These are phyloP conservation scores for Phyllosticta paracitricarpa DNA, from an alignment of 2,329 filamentous ascomycete genomes.

Conservation along the genomic window DNA sequence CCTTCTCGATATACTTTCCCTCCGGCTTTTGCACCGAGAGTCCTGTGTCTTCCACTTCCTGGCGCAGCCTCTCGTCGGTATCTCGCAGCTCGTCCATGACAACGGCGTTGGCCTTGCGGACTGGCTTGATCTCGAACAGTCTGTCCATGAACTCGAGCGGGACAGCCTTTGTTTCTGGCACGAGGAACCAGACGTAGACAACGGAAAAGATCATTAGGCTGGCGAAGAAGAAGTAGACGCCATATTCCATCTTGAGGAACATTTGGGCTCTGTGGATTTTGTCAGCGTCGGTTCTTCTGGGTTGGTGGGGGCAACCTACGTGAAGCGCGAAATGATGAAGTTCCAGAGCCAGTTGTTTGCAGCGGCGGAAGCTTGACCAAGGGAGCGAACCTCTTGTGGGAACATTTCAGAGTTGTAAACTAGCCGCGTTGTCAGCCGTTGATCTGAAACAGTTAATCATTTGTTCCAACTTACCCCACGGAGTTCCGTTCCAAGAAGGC, in stretches of 20 bases:
- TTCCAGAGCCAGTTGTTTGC: slow-evolving; percentile 66
- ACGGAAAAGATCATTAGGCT: slow-evolving; percentile 36
- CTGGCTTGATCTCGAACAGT: slow-evolving; percentile 35
- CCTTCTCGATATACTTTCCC: slow-evolving; percentile 9
- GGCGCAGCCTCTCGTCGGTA: slow-evolving; percentile 32
- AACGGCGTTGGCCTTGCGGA: slow-evolving; percentile 29
- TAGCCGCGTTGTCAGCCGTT: neutral
- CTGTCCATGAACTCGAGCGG: slow-evolving; percentile 39
- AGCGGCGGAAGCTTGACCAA: slow-evolving; percentile 63
- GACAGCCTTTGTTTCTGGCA: slow-evolving; percentile 35
- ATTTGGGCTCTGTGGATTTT: slow-evolving; percentile 42
- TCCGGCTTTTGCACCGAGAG: slow-evolving; percentile 13
- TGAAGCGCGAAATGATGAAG: slow-evolving; percentile 59
- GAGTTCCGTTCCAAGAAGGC: slow-evolving; percentile 27
- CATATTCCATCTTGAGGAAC: slow-evolving; percentile 37
- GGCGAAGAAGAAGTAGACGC: slow-evolving; percentile 39
- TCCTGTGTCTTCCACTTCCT: slow-evolving; percentile 29
- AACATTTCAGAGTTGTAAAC: slow-evolving; percentile 51
- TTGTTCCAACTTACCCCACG: slow-evolving; percentile 22
- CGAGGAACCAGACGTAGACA: slow-evolving; percentile 36
- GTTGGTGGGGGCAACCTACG: slow-evolving; percentile 16
- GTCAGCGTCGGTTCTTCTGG: neutral
- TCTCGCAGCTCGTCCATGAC: slow-evolving; percentile 29
- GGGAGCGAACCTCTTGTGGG: slow-evolving; percentile 55
- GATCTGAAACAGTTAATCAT: slow-evolving; percentile 30